These are phyloP conservation scores for Avena atlantica DNA, from an alignment of 176 grass and related monocot genomes.

Conservation along the genomic window DNA sequence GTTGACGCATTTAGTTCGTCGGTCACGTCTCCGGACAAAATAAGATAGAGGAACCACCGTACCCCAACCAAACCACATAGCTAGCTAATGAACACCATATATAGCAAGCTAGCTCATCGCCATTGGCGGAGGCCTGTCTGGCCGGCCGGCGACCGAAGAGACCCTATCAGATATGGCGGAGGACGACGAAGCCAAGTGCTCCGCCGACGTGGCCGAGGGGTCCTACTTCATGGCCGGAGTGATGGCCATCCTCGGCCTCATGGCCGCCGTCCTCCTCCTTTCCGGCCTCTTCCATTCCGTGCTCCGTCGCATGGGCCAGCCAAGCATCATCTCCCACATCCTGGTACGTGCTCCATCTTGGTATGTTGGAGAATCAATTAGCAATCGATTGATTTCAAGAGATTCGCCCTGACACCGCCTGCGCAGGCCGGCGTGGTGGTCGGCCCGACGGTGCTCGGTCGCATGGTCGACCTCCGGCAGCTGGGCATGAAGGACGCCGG, in stretches of 20 bases:
- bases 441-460: conserved; percentile 51
- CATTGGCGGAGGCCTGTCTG: conserved; percentile 22
- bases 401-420: not conserved
- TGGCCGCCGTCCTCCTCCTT: conserved; percentile 51
- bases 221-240: conserved; percentile 45
- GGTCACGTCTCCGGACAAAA: not conserved
- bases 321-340: conserved; percentile 72
- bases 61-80: not conserved
- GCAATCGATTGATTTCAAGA: not conserved
- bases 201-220: conserved; percentile 12
- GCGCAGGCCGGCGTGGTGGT: conserved; percentile 64
- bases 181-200: conserved; percentile 16
- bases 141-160: conserved; percentile 16
- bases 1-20: not conserved
- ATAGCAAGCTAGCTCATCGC: conserved; percentile 11
- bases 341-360: conserved; percentile 25
- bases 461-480: conserved; percentile 25
- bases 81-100: conserved; percentile 14
- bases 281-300: conserved; percentile 56
- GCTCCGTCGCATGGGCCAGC: conserved; percentile 67
- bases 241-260: conserved; percentile 52
- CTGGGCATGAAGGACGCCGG: conserved; percentile 38
- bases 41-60: not conserved
- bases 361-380: not conserved
- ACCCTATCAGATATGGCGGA: not conserved